Conservation (phyloP, 495 filamentous ascomycete species). For the Cercophora sp. region DNA sequence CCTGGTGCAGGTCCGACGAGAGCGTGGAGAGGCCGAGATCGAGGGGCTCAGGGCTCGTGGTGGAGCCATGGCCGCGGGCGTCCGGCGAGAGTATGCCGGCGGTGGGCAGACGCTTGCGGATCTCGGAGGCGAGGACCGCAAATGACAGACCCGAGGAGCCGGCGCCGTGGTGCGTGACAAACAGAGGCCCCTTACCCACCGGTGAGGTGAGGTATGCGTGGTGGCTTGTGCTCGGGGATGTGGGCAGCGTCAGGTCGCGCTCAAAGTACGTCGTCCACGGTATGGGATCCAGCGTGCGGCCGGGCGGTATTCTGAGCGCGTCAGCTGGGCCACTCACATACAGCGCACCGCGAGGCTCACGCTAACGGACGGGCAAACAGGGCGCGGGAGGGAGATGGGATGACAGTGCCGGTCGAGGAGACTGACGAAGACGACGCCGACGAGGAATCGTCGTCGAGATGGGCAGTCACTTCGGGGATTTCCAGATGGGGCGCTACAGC, state of each 20-base stretch:
- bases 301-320: slow-evolving; percentile 27
- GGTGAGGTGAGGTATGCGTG: slow-evolving; percentile 83
- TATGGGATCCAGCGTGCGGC: slow-evolving; percentile 52
- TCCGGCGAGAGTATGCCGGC: slow-evolving; percentile 83
- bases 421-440: slow-evolving; percentile 69
- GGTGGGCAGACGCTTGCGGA: slow-evolving; percentile 71
- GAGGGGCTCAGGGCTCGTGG: slow-evolving; percentile 35
- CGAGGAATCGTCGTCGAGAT: slow-evolving; percentile 61
- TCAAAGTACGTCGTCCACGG: slow-evolving; percentile 87
- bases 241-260: slow-evolving; percentile 70
- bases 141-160: slow-evolving; percentile 52
- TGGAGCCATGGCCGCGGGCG: slow-evolving; percentile 81
- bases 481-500: slow-evolving; percentile 6
- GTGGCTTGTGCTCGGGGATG: slow-evolving; percentile 46
- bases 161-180: slow-evolving; percentile 48
- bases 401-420: slow-evolving; percentile 85
- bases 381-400: slow-evolving; percentile 70
- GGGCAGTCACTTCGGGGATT: neutral
- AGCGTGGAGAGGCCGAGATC: slow-evolving; percentile 69
- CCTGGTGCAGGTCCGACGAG: slow-evolving; percentile 64
- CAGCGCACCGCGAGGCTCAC: slow-evolving; percentile 33
- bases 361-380: slow-evolving; percentile 66
- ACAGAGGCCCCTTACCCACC: slow-evolving; percentile 61
- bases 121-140: slow-evolving; percentile 64
- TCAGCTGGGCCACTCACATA: neutral